Evolutionary conservation across 164 flowering plant species (phyloP).

Genomic region (Cinnamomum micranthum): DNA sequence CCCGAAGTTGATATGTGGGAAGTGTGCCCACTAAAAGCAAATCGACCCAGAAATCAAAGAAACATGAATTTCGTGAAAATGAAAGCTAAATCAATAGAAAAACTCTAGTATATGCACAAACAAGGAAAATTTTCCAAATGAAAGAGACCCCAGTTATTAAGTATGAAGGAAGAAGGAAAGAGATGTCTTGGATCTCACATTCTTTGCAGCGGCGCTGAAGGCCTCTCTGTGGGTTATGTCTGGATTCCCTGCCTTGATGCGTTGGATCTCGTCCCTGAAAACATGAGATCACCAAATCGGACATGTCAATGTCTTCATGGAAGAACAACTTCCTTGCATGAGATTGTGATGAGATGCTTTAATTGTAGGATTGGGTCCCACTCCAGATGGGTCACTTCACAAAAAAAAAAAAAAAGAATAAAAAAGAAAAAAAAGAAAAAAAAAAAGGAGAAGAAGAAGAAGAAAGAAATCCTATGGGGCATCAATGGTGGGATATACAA

Average conservation of each 20-base stretch:
- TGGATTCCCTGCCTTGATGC: conserved; percentile 96
- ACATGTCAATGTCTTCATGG: background rate
- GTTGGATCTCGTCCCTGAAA: conserved; percentile 76
- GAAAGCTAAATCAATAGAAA: too few species aligned
- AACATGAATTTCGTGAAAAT: background rate
- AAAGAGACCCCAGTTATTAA: background rate
- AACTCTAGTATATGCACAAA: background rate
- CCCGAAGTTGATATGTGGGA: conserved; percentile 97
- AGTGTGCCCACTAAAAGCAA: conserved; percentile 86
- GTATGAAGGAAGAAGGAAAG: background rate
- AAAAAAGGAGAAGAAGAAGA: background rate
- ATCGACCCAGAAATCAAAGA: conserved; percentile 15
- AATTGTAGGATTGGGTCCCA: background rate
- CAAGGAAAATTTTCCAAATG: background rate
- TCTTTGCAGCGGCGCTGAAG: conserved; percentile 98
- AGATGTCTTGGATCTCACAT: conserved; percentile 57
- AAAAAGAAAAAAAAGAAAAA: background rate
- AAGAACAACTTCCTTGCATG: background rate
- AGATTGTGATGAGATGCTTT: background rate
- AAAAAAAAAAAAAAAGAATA: background rate
- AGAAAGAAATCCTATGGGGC: background rate
- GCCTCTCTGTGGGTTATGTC: conserved; percentile 98
- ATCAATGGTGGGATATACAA: background rate
- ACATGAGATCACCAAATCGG: background rate
- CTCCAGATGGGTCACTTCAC: background rate